Evolutionary conservation across 768 basidiomycete genomes (phyloP), one percentile per base, ranked within the genome.

Genomic region (Termitomyces sp.): DNA sequence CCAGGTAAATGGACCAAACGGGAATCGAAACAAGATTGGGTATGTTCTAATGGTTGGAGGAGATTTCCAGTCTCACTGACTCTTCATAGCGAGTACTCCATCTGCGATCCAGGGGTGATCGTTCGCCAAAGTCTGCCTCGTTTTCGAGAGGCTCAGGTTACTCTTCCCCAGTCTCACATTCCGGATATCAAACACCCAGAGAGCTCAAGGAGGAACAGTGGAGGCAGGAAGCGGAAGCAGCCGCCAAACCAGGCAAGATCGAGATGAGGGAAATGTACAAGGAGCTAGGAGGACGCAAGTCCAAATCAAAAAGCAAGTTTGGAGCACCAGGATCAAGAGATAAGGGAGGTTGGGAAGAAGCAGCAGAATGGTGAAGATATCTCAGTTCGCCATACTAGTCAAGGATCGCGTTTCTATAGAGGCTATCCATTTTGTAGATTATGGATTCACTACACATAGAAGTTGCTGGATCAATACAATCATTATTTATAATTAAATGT

Each of bases 1-100:
- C 79, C 85, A 10, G 90, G 87, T 33, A 94, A 94, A 69, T 97
- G 94, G 94, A 89, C 92, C 9, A 90, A 89, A 65, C 79, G 88
- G 53, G 94, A 97, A 68, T 94, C 91, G n/a, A 97, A 94, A 67
- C 88, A 92, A 70, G 88, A 88, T 60, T 97, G 94, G 94, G 88
- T 85, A 59, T 22, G 73, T 77, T 56, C 45, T 42, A 54, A 7
- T 33, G 9, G 27, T 3, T 42, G 58, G 9, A 50, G 43, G 36
- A 16, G 29, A 29, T 29, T 48, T 32, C 12, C 15, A 23, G 13
- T 36, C 55, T 59, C 29, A 55, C 57, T 35, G 45, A 39, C 53
- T 42, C 53, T 47, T 36, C 51, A 42, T 59, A 90, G 88, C 84
- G 89, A 35, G 62, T 76, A 10, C 76, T 76, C 7, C 80, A 70